Evolutionary conservation across 2,329 filamentous ascomycete species (phyloP).

Genomic region (Fusarium fujikuroi): DNA sequence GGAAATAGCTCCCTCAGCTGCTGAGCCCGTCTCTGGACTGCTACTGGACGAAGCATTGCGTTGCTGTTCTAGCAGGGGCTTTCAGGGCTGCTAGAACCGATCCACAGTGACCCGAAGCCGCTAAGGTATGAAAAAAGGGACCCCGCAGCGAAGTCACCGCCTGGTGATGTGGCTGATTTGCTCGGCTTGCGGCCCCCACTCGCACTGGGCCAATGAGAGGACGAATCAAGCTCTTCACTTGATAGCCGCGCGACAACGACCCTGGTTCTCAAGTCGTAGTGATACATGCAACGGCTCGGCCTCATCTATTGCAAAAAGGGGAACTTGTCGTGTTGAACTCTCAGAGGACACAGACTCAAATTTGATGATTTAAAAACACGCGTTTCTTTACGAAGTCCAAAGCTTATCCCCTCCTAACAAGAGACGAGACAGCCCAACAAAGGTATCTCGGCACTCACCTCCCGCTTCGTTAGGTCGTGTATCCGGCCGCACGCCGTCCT

Average conservation of each 20-base stretch:
- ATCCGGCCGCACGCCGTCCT: conserved; percentile 18
- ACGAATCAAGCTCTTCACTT: conserved; percentile 10
- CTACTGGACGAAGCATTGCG: conserved; percentile 17
- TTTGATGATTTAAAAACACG: conserved; percentile 19
- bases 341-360: conserved; percentile 19
- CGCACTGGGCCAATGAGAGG: conserved; percentile 28
- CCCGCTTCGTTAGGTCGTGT: neutral
- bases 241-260: conserved; percentile 46
- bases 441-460: conserved; percentile 1
- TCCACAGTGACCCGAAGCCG: conserved; percentile 40
- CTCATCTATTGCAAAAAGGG: conserved; percentile 27
- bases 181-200: conserved; percentile 34
- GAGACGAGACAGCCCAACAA: neutral
- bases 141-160: conserved; percentile 42
- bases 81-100: conserved; percentile 36
- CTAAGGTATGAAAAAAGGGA: conserved; percentile 29
- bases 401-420: neutral
- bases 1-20: conserved; percentile 35
- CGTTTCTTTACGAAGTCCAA: conserved; percentile 6
- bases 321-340: conserved; percentile 25
- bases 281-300: conserved; percentile 24
- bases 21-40: conserved; percentile 6
- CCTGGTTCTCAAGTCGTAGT: conserved; percentile 15
- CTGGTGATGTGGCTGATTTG: conserved; percentile 43
- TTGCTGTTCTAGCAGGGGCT: conserved; percentile 28